A percentile compares a stretch with the other conserved stretches of the same genome.
Conservation (phyloP, 139 green algal species). For the Haematococcus sp. region DNA sequence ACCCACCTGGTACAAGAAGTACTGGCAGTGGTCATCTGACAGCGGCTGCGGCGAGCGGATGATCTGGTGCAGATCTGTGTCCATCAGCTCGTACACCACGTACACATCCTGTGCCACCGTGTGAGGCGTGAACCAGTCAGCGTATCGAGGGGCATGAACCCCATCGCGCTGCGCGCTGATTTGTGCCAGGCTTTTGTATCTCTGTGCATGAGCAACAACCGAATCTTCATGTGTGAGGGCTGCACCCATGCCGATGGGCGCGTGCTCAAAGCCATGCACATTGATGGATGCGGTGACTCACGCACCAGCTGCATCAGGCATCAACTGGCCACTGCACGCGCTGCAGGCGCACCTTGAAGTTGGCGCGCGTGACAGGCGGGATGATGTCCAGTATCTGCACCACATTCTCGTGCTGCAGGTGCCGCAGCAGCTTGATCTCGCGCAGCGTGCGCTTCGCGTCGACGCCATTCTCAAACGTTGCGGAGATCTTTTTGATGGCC, state of each 20-base stretch:
- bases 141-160: no score
- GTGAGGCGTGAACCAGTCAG: no score
- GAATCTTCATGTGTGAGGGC: not conserved
- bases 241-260: not conserved
- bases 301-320: not conserved
- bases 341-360: not conserved
- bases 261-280: not conserved
- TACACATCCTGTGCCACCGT: conserved; percentile 88
- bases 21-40: conserved; percentile 94
- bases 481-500: conserved; percentile 96
- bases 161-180: no score
- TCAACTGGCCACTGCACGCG: not conserved
- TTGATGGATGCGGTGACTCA: not conserved
- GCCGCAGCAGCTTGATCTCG: conserved; percentile 90
- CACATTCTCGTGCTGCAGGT: conserved; percentile 73
- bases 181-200: no score
- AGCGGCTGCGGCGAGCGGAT: conserved; percentile 92
- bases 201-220: no score
- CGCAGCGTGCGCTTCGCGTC: conserved; percentile 93
- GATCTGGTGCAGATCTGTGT: conserved; percentile 99
- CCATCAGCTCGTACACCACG: conserved; percentile 98
- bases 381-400: conserved; percentile 71
- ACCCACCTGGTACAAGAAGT: conserved; percentile 78
- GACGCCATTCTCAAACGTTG: conserved; percentile 92
- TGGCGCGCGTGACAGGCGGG: conserved; percentile 20